phyloP scores from a whole-genome alignment of 2,329 filamentous ascomycete genomes.

The Aspergillus sp. region DNA sequence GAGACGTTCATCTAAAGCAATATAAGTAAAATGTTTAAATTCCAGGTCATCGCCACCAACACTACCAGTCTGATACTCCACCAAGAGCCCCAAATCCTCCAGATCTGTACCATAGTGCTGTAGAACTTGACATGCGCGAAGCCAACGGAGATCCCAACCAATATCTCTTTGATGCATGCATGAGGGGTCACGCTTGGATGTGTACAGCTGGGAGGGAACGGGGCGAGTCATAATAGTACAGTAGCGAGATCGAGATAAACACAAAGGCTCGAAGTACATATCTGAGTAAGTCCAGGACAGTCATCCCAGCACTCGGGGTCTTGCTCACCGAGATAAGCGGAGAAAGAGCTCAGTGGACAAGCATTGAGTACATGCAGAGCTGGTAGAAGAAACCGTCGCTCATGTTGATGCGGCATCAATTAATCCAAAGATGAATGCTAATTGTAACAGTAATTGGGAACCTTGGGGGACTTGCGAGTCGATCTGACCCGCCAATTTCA shows the following conservation, averaged over 20 bases:
- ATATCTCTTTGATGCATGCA: not conserved
- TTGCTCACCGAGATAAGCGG: not conserved
- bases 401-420: no score
- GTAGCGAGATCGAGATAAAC: not conserved
- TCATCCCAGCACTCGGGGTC: not conserved
- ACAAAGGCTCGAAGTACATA: not conserved
- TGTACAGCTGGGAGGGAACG: not conserved
- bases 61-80: conserved; percentile 65
- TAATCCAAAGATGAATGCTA: not conserved
- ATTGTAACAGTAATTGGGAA: not conserved
- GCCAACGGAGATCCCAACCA: not conserved
- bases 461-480: not conserved
- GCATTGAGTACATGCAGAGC: not conserved
- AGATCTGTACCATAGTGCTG: conserved; percentile 58
- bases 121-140: not conserved
- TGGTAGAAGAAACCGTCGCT: not conserved
- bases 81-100: conserved; percentile 59
- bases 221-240: not conserved
- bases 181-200: not conserved
- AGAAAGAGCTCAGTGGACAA: not conserved
- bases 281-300: not conserved
- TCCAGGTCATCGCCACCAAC: not conserved
- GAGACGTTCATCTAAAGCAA: conserved; percentile 62
- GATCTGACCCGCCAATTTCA: not conserved
- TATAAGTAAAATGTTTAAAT: not conserved